Evolutionary conservation across 345 rosid species (phyloP).

Genomic region (Limnanthes douglasii): DNA sequence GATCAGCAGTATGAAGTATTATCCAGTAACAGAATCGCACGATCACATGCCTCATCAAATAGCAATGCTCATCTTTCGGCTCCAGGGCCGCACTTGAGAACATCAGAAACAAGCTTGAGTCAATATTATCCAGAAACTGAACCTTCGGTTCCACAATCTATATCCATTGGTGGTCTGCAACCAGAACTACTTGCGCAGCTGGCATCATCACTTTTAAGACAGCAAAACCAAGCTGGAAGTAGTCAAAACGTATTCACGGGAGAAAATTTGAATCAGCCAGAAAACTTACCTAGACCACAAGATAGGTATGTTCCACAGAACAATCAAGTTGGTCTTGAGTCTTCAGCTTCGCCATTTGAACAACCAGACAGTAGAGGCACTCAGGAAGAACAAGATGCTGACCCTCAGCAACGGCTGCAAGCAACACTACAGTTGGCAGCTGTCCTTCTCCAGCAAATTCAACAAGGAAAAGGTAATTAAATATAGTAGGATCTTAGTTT

Average conservation of each 20-base stretch:
- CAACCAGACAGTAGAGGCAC: slow-evolving; percentile 17
- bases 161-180: slow-evolving; percentile 25
- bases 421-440: slow-evolving; percentile 93
- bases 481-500: not conserved
- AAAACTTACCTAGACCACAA: slow-evolving; percentile 37
- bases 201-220: slow-evolving; percentile 54
- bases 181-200: slow-evolving; percentile 64
- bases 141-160: slow-evolving; percentile 17
- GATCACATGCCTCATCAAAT: slow-evolving; percentile 15
- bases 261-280: slow-evolving; percentile 23
- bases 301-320: slow-evolving; percentile 2
- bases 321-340: slow-evolving; percentile 16
- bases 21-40: slow-evolving; percentile 20
- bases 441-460: slow-evolving; percentile 91
- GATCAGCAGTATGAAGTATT: slow-evolving; percentile 16
- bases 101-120: slow-evolving; percentile 17
- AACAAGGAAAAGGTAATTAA: slow-evolving; percentile 60
- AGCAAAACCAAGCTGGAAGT: slow-evolving; percentile 32
- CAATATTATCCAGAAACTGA: slow-evolving; percentile 24
- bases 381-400: slow-evolving; percentile 49
- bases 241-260: slow-evolving; percentile 13
- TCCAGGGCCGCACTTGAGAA: slow-evolving; percentile 18
- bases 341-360: slow-evolving; percentile 18
- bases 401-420: slow-evolving; percentile 83
- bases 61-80: slow-evolving; percentile 10